Base-by-base conservation (phyloP, 140 eudicot species). In the Anethum foeniculum region DNA sequence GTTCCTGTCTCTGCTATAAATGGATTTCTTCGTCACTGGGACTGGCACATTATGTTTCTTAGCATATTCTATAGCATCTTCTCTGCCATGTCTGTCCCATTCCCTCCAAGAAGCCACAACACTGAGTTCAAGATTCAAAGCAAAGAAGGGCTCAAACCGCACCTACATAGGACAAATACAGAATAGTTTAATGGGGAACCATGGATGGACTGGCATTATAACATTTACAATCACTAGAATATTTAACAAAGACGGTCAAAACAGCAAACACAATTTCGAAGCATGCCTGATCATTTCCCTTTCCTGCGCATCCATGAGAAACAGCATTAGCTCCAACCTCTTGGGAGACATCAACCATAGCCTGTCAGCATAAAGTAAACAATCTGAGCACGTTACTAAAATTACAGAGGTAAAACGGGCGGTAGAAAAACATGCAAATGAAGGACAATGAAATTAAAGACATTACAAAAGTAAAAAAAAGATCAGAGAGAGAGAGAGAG, bases 21-120 rank as follows among this genome's bases (percentile, higher is more conserved):
- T 94, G 10, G 97, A 94, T 84, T 90, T 94, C 88, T 94, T 94
- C 4, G 98, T 92, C 52, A 92, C 98, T 1, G 98, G 98, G 25
- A 94, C 97, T 12, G 97, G 97, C 44, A 94, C 92, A 73, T 92
- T 90, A 73, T 94, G 98, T 86, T 92, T 94, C 80, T 88, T 90
- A 49, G 99, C 97, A 81, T 95, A 95, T 39, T 95, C 99, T 71
- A 95, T 95, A n/a, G 99, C 99, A 88, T 95, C 99, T 88, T 95
- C 99, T 82, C 99, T 86, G 64, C 99, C 99, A 18, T 86, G 90
- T 81, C 92, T 95, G 32, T 95, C 97, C 99, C 99, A 95, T 85
- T 95, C 99, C 82, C 99, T 92, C 99, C 99, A 95, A 54, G 99
- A 97, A 81, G 97, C 99, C 84, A 95, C 99, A 69, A 95, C 99